A percentile compares a stretch with the other conserved stretches of the same genome.
Evolutionary conservation across 352 stramenopile genomes (phyloP).

Genomic region (Phytopythium aichiense): DNA sequence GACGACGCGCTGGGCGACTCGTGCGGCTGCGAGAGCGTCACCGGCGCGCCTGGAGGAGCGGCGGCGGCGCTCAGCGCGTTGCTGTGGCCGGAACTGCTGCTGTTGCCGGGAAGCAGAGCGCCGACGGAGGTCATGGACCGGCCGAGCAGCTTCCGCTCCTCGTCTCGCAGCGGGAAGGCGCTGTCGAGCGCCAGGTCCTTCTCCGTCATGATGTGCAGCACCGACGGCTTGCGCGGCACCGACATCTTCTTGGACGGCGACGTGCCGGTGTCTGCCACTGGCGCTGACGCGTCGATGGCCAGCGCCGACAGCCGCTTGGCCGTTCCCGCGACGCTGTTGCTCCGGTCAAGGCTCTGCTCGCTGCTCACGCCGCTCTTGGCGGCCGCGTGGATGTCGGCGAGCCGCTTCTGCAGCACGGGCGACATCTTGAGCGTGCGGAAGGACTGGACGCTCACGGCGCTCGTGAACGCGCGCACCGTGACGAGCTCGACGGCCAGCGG

Average conservation of each 20-base stretch:
- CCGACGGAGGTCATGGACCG: not conserved
- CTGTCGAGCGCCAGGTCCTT: conserved; percentile 41
- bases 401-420: conserved; percentile 49
- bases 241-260: conserved; percentile 14
- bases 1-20: conserved; percentile 9
- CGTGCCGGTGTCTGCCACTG: not conserved
- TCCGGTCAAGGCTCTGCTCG: not conserved
- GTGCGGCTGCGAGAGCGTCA: conserved; percentile 2
- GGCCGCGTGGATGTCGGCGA: conserved; percentile 63
- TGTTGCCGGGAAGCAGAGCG: not conserved
- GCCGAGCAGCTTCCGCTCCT: conserved; percentile 31
- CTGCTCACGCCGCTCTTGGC: conserved; percentile 12
- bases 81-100: not conserved
- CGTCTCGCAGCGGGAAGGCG: conserved; percentile 55
- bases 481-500: conserved; percentile 73
- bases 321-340: not conserved
- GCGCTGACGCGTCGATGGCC: not conserved
- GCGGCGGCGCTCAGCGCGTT: not conserved
- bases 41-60: conserved; percentile 15
- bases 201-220: conserved; percentile 63
- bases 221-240: conserved; percentile 51
- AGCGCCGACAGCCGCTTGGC: not conserved
- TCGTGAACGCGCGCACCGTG: conserved; percentile 68
- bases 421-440: conserved; percentile 84
- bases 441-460: conserved; percentile 57